Percentiles rank a stretch among this genome's conserved stretches.
phyloP scores from a whole-genome alignment of 768 basidiomycete species.

The Termitomyces sp. region DNA sequence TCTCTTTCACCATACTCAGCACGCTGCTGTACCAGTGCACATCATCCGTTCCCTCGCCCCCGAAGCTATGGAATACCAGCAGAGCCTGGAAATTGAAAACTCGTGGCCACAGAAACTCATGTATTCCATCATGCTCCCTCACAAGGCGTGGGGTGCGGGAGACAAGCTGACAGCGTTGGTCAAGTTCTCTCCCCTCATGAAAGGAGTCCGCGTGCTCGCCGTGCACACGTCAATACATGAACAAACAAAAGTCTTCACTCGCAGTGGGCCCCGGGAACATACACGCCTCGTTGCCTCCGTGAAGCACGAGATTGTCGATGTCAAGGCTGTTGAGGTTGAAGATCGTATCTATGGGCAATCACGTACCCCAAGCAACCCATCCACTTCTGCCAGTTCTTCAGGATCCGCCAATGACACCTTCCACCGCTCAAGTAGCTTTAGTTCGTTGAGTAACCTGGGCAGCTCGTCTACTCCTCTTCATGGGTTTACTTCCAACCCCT shows the following conservation, averaged over 20 bases:
- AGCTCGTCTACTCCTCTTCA: neutral
- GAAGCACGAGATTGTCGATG: constrained; percentile 67
- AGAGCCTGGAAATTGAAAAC: constrained; percentile 93
- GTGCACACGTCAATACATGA: constrained; percentile 75
- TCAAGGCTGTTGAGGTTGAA: constrained; percentile 43
- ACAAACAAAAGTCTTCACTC: constrained; percentile 57
- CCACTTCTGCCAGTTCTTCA: constrained; percentile 11
- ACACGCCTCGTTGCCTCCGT: constrained; percentile 56
- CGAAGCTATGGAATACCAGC: constrained; percentile 92
- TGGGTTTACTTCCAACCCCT: constrained; percentile 1
- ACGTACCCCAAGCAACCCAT: constrained; percentile 2
- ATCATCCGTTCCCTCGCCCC: constrained; percentile 71
- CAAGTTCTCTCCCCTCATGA: constrained; percentile 84
- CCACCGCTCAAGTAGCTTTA: constrained; percentile 4
- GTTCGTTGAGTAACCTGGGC: constrained; percentile 7
- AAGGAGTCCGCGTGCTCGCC: constrained; percentile 72
- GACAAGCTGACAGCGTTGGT: constrained; percentile 78
- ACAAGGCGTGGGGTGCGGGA: constrained; percentile 94
- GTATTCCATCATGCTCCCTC: constrained; percentile 91
- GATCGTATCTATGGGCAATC: constrained; percentile 20
- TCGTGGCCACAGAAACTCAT: constrained; percentile 98
- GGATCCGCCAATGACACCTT: neutral
- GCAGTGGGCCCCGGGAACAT: constrained; percentile 55
- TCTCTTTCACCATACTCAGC: constrained; percentile 61
- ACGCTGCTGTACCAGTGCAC: constrained; percentile 55